Base-by-base conservation (phyloP, 139 green algal species). In the Chlamydomonas eustigma region DNA sequence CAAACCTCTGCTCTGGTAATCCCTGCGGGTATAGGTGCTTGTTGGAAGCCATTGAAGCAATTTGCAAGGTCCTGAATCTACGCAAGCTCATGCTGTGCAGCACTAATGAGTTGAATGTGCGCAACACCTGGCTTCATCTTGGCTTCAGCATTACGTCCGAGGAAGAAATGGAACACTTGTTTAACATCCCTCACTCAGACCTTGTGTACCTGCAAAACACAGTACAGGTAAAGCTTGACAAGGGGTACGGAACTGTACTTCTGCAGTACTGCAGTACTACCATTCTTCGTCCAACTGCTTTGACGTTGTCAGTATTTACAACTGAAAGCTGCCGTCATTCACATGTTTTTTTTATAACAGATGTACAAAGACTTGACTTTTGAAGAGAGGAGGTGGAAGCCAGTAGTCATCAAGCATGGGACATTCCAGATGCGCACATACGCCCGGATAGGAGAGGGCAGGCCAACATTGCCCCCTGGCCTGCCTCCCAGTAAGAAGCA, bases 151-250 rank as follows among this genome's bases (percentile, higher is more conserved):
- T 92, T 64, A 90, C 84, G 1, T 77, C 58, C 0, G 84, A 92
- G 33, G 76, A 89, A 37, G 80, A 96, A 52, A 86, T 97, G 83
- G 71, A 86, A n/a, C 12, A 12, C 12, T 72, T 71, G 34, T 91
- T 86, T 78, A 87, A 91, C 52, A 90, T 96, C 5, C 79, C 84
- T 25, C 87, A 90, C 37, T 77, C 84, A 4, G 93, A 97, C 79
- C 80, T 97, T 33, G 83, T 97, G 68, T 91, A 97, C 87, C 96
- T 98, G 90, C 91, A 95, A 82, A 95, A 96, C 84, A 97, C 91
- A 2, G 81, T 76, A 4, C 76, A 80, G 66, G 90, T 94, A n/a
- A n/a, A n/a, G 50, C 28, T 12, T 58, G 44, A 12, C 18, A 12
- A 58, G 44, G 44, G 44, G 12, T 58, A 28, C 12, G 44, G 44